phyloP scores from a whole-genome alignment of 352 stramenopile genomes.

The Thalassiosira delicatula region DNA sequence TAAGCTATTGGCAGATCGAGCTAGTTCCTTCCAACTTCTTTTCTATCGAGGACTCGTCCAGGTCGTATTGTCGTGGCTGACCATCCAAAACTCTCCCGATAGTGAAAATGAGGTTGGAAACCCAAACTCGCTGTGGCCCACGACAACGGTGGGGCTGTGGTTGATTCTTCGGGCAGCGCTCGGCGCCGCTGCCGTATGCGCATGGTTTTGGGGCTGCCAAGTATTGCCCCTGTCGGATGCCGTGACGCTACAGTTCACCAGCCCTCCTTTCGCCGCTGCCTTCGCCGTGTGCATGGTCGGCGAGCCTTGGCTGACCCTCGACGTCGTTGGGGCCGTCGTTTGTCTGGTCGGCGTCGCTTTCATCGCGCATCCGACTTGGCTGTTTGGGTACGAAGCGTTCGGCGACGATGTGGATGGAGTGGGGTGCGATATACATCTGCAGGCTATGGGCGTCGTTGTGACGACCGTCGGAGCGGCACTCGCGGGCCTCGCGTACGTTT shows the following conservation, averaged over 20 bases:
- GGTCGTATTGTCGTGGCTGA: slow-evolving; percentile 20
- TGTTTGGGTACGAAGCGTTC: slow-evolving; percentile 33
- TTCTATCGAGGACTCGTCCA: slow-evolving; percentile 49
- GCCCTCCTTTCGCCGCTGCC: slow-evolving; percentile 49
- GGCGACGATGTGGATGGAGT: neutral
- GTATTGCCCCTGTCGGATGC: slow-evolving; percentile 53
- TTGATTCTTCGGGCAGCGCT: slow-evolving; percentile 32
- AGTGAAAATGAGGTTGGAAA: slow-evolving; percentile 4
- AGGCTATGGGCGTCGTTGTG: slow-evolving; percentile 35
- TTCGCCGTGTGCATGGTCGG: slow-evolving; percentile 60
- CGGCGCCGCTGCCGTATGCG: slow-evolving; percentile 41
- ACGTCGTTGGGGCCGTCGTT: slow-evolving; percentile 55
- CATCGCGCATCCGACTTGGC: slow-evolving; percentile 62
- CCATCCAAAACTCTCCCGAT: too few species aligned
- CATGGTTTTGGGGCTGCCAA: slow-evolving; percentile 56
- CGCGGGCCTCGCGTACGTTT: slow-evolving; percentile 57
- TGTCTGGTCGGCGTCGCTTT: slow-evolving; percentile 51
- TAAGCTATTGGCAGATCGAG: slow-evolving; percentile 45
- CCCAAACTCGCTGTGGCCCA: slow-evolving; percentile 19
- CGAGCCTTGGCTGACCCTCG: slow-evolving; percentile 46
- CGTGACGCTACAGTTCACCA: slow-evolving; percentile 64
- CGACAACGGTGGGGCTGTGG: slow-evolving; percentile 6
- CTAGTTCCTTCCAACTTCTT: slow-evolving; percentile 52
- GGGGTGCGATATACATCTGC: neutral
- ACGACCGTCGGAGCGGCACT: slow-evolving; percentile 41